A percentile compares a stretch with the other conserved stretches of the same genome.
Conservation (phyloP, 768 basidiomycete species). For the Boletus sp. region DNA sequence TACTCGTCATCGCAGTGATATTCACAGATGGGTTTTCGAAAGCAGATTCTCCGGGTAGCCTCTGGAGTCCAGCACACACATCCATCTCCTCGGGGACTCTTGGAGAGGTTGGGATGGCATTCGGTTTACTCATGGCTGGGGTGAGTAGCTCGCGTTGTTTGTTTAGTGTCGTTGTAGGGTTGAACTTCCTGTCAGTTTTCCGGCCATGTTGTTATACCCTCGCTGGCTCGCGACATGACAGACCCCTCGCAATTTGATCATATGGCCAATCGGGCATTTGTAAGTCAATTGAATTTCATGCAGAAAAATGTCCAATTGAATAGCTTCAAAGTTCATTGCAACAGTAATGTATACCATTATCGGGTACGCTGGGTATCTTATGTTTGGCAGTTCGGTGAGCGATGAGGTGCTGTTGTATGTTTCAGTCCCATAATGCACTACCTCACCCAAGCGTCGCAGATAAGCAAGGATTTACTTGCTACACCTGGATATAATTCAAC, state of each 20-base stretch:
- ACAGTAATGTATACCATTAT: slow-evolving; percentile 64
- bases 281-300: slow-evolving; percentile 35
- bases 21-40: slow-evolving; percentile 81
- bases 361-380: slow-evolving; percentile 81
- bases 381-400: slow-evolving; percentile 80
- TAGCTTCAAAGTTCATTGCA: slow-evolving; percentile 47
- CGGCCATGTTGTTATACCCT: slow-evolving; percentile 90
- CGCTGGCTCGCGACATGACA: slow-evolving; percentile 84
- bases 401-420: slow-evolving; percentile 60
- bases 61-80: slow-evolving; percentile 74
- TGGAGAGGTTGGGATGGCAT: slow-evolving; percentile 67
- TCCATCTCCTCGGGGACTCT: slow-evolving; percentile 49
- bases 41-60: slow-evolving; percentile 68
- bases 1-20: slow-evolving; percentile 72
- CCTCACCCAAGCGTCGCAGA: slow-evolving; percentile 38
- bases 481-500: slow-evolving; percentile 68
- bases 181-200: slow-evolving; percentile 54
- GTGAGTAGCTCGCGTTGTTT: slow-evolving; percentile 39
- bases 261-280: slow-evolving; percentile 87
- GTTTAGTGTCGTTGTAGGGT: background rate
- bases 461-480: slow-evolving; percentile 76
- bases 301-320: background rate
- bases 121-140: slow-evolving; percentile 91
- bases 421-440: background rate
- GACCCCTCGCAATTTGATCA: slow-evolving; percentile 75